These are phyloP conservation scores for Fusarium buharicum DNA, from an alignment of 2,329 filamentous ascomycete species.

Conservation along the genomic window DNA sequence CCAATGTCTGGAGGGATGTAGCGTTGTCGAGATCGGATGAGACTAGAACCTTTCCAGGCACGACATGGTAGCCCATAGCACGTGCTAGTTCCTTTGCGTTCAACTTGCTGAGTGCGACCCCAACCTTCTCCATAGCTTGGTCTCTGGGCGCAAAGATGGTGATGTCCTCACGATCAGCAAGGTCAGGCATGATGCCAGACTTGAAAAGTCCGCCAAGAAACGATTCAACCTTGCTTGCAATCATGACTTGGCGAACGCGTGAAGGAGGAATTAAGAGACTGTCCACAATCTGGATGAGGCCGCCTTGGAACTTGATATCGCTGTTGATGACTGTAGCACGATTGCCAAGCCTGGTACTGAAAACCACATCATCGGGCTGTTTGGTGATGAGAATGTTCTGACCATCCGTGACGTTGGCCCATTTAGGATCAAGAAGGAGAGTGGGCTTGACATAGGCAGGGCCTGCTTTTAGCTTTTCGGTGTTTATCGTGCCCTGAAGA, in stretches of 20 bases:
- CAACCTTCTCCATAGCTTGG: constrained; percentile 67
- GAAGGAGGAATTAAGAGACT: constrained; percentile 61
- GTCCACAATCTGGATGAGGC: constrained; percentile 64
- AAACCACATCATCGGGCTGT: constrained; percentile 56
- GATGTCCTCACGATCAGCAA: constrained; percentile 57
- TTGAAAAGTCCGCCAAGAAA: constrained; percentile 53
- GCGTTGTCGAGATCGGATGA: constrained; percentile 54
- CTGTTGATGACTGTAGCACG: constrained; percentile 55
- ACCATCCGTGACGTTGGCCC: constrained; percentile 61
- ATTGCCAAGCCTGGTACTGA: constrained; percentile 61
- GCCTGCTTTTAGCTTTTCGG: constrained; percentile 51
- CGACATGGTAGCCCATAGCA: constrained; percentile 72
- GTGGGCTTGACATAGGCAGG: constrained; percentile 56
- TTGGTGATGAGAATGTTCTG: constrained; percentile 60
- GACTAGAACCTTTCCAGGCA: constrained; percentile 65
- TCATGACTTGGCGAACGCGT: constrained; percentile 60
- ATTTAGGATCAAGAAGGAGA: constrained; percentile 55
- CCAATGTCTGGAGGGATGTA: constrained; percentile 50
- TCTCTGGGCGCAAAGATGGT: constrained; percentile 74
- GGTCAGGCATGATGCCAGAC: constrained; percentile 49
- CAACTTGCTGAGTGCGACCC: constrained; percentile 60
- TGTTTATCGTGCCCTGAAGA: constrained; percentile 61
- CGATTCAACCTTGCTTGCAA: constrained; percentile 57
- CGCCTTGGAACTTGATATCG: constrained; percentile 61
- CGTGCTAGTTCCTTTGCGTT: constrained; percentile 58